Evolutionary conservation across 2,329 filamentous ascomycete species (phyloP).

Genomic region (Aspergillus awamori): DNA sequence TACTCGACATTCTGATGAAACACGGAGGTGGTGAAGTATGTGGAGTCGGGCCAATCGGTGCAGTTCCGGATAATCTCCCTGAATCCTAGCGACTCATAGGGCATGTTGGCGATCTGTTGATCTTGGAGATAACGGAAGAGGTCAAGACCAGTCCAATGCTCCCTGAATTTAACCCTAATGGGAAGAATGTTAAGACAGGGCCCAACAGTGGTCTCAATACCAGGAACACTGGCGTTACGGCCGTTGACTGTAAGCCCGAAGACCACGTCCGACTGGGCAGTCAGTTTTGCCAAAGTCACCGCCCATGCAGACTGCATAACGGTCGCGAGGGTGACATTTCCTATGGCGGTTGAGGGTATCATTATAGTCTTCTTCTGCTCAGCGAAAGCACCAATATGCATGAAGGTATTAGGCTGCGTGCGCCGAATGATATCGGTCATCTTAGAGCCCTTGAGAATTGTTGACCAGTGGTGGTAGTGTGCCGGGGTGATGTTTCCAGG

Average conservation of each 20-base stretch:
- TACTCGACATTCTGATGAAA: conserved; percentile 44
- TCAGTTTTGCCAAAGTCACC: conserved; percentile 60
- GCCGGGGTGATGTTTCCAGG: conserved; percentile 45
- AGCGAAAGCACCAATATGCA: conserved; percentile 39
- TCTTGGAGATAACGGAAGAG: conserved; percentile 58
- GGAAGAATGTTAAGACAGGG: conserved; percentile 71
- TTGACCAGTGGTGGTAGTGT: conserved; percentile 63
- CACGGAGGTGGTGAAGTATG: conserved; percentile 45
- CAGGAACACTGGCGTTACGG: conserved; percentile 60
- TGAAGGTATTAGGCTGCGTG: conserved; percentile 38
- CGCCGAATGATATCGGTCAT: conserved; percentile 49
- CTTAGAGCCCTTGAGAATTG: conserved; percentile 59
- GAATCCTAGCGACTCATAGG: conserved; percentile 59
- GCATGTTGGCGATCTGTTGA: conserved; percentile 60
- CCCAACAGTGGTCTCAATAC: conserved; percentile 61
- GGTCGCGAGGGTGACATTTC: conserved; percentile 64
- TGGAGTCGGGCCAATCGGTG: conserved; percentile 47
- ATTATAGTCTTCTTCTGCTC: conserved; percentile 41
- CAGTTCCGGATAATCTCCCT: conserved; percentile 54
- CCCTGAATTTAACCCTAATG: conserved; percentile 60
- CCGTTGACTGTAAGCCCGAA: conserved; percentile 70
- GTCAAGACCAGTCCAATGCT: conserved; percentile 55
- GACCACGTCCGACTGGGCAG: conserved; percentile 58
- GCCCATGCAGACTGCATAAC: conserved; percentile 71
- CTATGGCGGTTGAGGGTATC: conserved; percentile 50